These are phyloP conservation scores for Fistulifera pelliculosa DNA, from an alignment of 108 stramenopile species.

Conservation along the genomic window DNA sequence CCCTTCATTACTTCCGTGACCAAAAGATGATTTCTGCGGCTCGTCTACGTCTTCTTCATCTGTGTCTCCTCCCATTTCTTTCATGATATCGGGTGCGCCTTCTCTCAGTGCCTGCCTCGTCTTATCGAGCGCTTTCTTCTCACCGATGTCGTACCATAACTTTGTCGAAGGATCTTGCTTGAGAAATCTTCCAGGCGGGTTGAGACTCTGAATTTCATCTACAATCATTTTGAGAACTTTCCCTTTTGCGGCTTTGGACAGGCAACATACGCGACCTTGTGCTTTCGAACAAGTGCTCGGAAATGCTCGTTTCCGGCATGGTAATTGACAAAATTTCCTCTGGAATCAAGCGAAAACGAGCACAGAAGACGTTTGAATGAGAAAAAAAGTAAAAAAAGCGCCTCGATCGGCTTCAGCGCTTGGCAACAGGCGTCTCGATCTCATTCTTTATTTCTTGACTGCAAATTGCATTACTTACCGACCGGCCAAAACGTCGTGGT, in stretches of 20 bases:
- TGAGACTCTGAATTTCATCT: slow-evolving; percentile 54
- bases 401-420: no score
- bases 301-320: slow-evolving; percentile 77
- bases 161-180: slow-evolving; percentile 74
- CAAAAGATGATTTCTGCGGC: not conserved
- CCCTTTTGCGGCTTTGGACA: slow-evolving; percentile 73
- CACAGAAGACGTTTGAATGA: no score
- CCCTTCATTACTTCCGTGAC: no score
- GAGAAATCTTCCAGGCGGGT: slow-evolving; percentile 78
- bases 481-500: no score
- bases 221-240: slow-evolving; percentile 65
- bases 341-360: no score
- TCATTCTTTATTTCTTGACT: no score
- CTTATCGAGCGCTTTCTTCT: slow-evolving; percentile 83
- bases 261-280: slow-evolving; percentile 71
- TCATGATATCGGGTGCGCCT: slow-evolving; percentile 71
- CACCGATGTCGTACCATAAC: slow-evolving; percentile 80
- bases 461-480: no score
- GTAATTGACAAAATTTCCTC: slow-evolving; percentile 80
- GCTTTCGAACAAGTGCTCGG: slow-evolving; percentile 54
- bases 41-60: not conserved
- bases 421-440: no score
- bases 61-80: slow-evolving; percentile 26
- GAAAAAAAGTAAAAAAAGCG: no score
- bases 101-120: slow-evolving; percentile 80